These are phyloP conservation scores for Tubosaeta sp. DNA, from an alignment of 768 basidiomycete species.

Conservation along the genomic window DNA sequence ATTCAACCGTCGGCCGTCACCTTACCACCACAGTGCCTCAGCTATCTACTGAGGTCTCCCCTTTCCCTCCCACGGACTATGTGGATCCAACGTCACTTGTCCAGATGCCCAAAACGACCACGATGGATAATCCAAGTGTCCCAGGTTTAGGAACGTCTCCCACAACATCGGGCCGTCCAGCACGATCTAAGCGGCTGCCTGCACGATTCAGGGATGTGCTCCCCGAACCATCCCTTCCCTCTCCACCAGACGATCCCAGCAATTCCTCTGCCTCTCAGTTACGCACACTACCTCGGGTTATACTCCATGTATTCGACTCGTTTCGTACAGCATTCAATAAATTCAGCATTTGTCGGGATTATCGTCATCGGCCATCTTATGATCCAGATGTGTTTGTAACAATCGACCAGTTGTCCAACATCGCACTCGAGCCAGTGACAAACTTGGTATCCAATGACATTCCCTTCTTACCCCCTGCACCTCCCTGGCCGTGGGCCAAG, in stretches of 20 bases:
- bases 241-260: not conserved
- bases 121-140: too few species aligned
- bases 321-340: not conserved
- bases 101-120: too few species aligned
- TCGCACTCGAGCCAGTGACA: too few species aligned
- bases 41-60: too few species aligned
- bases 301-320: not conserved
- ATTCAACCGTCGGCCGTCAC: too few species aligned
- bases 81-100: too few species aligned
- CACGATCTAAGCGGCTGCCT: not conserved
- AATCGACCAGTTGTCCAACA: not conserved
- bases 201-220: not conserved
- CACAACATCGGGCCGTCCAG: not conserved
- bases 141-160: too few species aligned
- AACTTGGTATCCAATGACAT: not conserved
- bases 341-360: not conserved
- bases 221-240: not conserved
- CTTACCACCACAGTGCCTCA: too few species aligned
- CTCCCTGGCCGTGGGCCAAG: constrained; percentile 12
- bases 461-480: not conserved
- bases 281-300: not conserved
- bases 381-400: not conserved
- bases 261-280: not conserved
- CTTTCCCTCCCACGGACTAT: too few species aligned
- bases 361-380: not conserved